Conservation (phyloP, 2,329 filamentous ascomycete species). For the Xylariaceae sp. region DNA sequence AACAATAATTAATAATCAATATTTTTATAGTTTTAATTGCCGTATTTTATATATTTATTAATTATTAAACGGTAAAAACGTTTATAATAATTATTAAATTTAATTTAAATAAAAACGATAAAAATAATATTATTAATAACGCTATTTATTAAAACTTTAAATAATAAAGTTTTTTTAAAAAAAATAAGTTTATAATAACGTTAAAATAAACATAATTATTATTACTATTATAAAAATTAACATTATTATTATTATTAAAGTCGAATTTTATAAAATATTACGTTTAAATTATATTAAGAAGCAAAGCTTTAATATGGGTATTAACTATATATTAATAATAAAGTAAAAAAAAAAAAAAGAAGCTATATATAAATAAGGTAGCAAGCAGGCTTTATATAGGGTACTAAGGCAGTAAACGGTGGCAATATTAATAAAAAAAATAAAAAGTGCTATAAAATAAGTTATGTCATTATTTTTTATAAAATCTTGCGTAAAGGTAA, state of each 20-base stretch:
- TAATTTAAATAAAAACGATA: conserved; percentile 2
- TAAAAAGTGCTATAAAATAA: too few relatives aligned
- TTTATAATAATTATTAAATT: not conserved
- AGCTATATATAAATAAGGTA: too few relatives aligned
- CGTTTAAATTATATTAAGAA: not conserved
- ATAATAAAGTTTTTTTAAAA: conserved; percentile 1
- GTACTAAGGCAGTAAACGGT: too few relatives aligned
- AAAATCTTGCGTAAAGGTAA: too few relatives aligned
- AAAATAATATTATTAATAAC: conserved; percentile 1
- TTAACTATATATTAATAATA: not conserved
- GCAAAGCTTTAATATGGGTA: not conserved
- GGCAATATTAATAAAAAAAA: too few relatives aligned
- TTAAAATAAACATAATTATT: too few relatives aligned
- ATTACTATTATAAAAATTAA: conserved; percentile 1
- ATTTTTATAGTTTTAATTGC: not conserved
- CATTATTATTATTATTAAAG: not conserved
- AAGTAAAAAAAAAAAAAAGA: not conserved
- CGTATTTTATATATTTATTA: conserved; percentile 2
- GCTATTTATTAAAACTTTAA: conserved; percentile 1
- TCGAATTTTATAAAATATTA: not conserved
- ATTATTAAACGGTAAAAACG: conserved; percentile 1
- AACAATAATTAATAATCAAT: too few relatives aligned
- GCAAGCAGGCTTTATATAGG: too few relatives aligned
- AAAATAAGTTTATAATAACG: not conserved
- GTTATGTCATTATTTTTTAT: too few relatives aligned